Percentiles rank a stretch among this genome's conserved stretches.
Conservation (phyloP, 2,329 filamentous ascomycete genomes). For the Sporothrix phasma region DNA sequence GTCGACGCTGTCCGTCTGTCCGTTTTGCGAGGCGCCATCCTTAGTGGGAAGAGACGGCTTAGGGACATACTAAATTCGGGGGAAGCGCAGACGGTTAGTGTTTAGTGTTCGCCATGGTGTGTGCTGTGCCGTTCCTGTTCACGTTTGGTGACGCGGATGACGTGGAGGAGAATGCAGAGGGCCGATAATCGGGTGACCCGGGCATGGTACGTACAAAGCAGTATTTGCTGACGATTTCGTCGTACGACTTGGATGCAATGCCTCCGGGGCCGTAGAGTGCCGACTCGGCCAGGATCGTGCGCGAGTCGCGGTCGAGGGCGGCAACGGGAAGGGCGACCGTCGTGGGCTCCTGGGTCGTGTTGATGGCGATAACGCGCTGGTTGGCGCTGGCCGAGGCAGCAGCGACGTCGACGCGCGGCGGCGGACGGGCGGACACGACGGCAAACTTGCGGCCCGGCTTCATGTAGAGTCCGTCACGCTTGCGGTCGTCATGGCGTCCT, state of each 20-base stretch:
- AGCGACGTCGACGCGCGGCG: slow-evolving; percentile 3
- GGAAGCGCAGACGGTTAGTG: slow-evolving; percentile 10
- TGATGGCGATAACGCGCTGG: slow-evolving; percentile 13
- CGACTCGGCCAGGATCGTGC: slow-evolving; percentile 7
- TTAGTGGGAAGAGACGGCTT: slow-evolving; percentile 44
- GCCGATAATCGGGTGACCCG: slow-evolving; percentile 19
- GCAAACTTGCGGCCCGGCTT: slow-evolving; percentile 36
- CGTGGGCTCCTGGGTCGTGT: slow-evolving; percentile 16
- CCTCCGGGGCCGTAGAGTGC: slow-evolving; percentile 32
- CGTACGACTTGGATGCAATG: slow-evolving; percentile 82
- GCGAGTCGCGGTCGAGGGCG: slow-evolving; percentile 5
- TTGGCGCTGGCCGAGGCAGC: background rate
- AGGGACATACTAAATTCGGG: slow-evolving; percentile 47
- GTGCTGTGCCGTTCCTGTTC: slow-evolving; percentile 17
- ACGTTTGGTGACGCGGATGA: slow-evolving; percentile 30
- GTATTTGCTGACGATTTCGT: slow-evolving; percentile 96
- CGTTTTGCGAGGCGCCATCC: slow-evolving; percentile 37
- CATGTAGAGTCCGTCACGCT: slow-evolving; percentile 50
- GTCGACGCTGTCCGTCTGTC: no score
- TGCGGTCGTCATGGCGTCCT: slow-evolving; percentile 43
- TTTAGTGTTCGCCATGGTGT: slow-evolving; percentile 9
- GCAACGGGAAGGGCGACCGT: slow-evolving; percentile 6
- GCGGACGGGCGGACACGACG: slow-evolving; percentile 15
- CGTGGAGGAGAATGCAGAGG: slow-evolving; percentile 3
- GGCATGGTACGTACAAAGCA: slow-evolving; percentile 85